phyloP scores from a whole-genome alignment of 2,329 filamentous ascomycete species.

The Penicillium hesseltinei region DNA sequence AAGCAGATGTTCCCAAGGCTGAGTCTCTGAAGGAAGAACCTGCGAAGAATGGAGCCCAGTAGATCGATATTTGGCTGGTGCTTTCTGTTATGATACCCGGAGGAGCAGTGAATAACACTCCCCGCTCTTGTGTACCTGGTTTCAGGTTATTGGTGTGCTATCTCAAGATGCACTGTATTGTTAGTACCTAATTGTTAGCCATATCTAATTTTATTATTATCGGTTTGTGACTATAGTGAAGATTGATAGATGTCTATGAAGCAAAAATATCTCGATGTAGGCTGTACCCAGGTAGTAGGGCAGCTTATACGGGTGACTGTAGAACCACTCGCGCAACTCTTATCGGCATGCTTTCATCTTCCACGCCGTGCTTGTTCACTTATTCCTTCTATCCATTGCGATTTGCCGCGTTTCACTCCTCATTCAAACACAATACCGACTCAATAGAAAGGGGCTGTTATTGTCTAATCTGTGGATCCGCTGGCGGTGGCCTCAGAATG shows the following conservation, averaged over 20 bases:
- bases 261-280: neutral
- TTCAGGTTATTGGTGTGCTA: slow-evolving; percentile 5
- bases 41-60: slow-evolving; percentile 17
- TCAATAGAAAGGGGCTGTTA: neutral
- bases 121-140: slow-evolving; percentile 16
- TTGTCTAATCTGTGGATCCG: neutral
- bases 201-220: neutral
- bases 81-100: slow-evolving; percentile 26
- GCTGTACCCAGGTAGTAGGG: no score
- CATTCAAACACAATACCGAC: neutral
- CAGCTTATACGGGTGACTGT: slow-evolving; percentile 16
- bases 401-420: neutral
- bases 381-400: neutral
- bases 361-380: neutral
- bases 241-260: neutral
- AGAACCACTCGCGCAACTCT: slow-evolving; percentile 19
- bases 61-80: slow-evolving; percentile 4
- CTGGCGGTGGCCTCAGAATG: slow-evolving; percentile 17
- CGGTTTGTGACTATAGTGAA: neutral
- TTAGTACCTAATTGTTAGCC: neutral
- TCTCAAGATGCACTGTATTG: neutral
- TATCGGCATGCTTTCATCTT: slow-evolving; percentile 17
- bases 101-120: slow-evolving; percentile 17
- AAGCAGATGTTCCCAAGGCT: slow-evolving; percentile 9
- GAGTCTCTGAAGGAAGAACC: slow-evolving; percentile 16